Evolutionary conservation across 805 yeast genomes (phyloP).

Genomic region (Suhomyces canberraensis): DNA sequence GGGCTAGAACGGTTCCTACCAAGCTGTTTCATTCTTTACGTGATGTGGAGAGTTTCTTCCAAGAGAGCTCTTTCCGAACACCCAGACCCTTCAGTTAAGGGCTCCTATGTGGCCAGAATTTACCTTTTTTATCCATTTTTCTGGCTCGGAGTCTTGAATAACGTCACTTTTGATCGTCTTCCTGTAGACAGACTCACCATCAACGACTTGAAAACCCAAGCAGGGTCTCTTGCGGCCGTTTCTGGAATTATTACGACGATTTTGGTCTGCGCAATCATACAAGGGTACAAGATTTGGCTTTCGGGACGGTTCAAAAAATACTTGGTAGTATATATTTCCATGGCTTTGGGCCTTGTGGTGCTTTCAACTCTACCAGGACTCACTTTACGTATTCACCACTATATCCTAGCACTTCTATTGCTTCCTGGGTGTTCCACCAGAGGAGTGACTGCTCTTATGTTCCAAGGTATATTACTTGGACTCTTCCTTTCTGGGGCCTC

Average conservation of each 20-base stretch:
- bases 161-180: constrained; percentile 80
- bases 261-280: constrained; percentile 55
- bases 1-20: constrained; percentile 79
- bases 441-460: constrained; percentile 65
- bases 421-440: constrained; percentile 82
- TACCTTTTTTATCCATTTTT: constrained; percentile 74
- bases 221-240: constrained; percentile 73
- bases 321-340: constrained; percentile 48
- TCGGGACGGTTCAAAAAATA: constrained; percentile 66
- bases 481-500: constrained; percentile 79
- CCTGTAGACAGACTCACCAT: constrained; percentile 83
- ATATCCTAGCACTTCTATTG: constrained; percentile 69
- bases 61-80: constrained; percentile 41
- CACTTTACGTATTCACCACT: constrained; percentile 75
- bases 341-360: constrained; percentile 42
- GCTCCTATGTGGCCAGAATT: constrained; percentile 43
- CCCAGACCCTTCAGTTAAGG: constrained; percentile 6
- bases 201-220: constrained; percentile 66
- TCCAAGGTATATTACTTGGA: constrained; percentile 85
- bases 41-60: constrained; percentile 60
- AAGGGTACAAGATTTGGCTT: constrained; percentile 77
- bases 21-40: constrained; percentile 63
- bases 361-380: constrained; percentile 59
- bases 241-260: constrained; percentile 47
- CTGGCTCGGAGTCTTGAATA: constrained; percentile 83